Evolutionary conservation across 2,329 filamentous ascomycete genomes (phyloP).

Genomic region (Ophiosphaerella korrae): DNA sequence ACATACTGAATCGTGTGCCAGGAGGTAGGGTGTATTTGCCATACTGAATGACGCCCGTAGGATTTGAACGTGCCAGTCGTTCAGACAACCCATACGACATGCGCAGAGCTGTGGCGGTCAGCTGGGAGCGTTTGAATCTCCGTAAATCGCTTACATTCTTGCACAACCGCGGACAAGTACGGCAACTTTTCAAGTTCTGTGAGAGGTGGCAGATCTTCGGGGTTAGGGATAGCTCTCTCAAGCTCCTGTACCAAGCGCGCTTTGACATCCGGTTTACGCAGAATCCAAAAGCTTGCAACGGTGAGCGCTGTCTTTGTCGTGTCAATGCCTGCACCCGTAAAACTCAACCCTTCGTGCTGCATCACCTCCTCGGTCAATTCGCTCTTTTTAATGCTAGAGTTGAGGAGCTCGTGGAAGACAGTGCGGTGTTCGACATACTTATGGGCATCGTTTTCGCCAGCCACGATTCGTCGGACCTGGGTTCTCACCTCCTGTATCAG

Average conservation of each 20-base stretch:
- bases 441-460: no score
- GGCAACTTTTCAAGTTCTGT: slow-evolving; percentile 25
- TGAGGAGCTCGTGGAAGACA: no score
- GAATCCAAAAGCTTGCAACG: slow-evolving; percentile 22
- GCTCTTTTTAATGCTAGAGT: no score
- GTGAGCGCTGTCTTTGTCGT: slow-evolving; percentile 18
- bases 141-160: slow-evolving; percentile 21
- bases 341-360: background rate
- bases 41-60: slow-evolving; percentile 13
- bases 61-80: no score
- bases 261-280: slow-evolving; percentile 8
- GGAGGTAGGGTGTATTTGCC: slow-evolving; percentile 16
- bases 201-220: background rate
- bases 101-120: no score
- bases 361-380: no score
- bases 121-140: background rate
- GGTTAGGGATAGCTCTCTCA: slow-evolving; percentile 11
- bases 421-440: no score
- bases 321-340: slow-evolving; percentile 25
- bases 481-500: no score
- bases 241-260: slow-evolving; percentile 22
- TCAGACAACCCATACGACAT: no score
- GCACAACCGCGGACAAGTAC: slow-evolving; percentile 30
- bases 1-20: slow-evolving; percentile 37
- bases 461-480: no score